Base-by-base conservation (phyloP, 2,329 filamentous ascomycete genomes). In the Colletotrichum tabaci region DNA sequence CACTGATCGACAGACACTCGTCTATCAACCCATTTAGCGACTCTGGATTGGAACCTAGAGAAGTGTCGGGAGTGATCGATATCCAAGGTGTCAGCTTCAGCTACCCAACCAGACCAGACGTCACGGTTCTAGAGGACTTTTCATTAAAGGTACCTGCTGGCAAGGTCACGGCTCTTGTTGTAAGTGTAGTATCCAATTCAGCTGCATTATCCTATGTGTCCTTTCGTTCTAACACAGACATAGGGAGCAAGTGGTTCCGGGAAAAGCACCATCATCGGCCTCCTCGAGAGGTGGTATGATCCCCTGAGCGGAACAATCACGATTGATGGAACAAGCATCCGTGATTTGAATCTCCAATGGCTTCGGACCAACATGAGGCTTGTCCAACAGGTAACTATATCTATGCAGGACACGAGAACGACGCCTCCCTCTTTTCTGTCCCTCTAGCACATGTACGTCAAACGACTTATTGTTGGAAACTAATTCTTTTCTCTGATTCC, bases 211-310 rank as follows among this genome's bases (percentile, higher is more conserved):
- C 35, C 77, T 79, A 61, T 23, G 4, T 75, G 79, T 75, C 71
- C 74, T 4, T 74, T 73, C 56, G 77, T 77, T 2, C 61, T 73
- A 12, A 78, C 79, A 53, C 61, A 74, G 6, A 76, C 76, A 60
- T 74, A 81, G 66, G 79, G 79, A 7, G 18, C 91, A 8, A 92
- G 91, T 23, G 91, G 91, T 2, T 91, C 89, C 52, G 91, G 91
- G 26, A 93, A 93, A 77, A 91, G 88, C 74, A 93, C 91, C 0
- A 89, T 93, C 26, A 88, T 93, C n/a, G 90, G 90, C 10, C 83
- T 93, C 15, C 84, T 93, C 4, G 90, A 92, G 77, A 87, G 91
- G 10, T 93, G 93, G 78, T 93, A 93, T 35, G 52, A 72, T 10
- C 67, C 66, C 30, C 7, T 30, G 4, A 70, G 73, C 0, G 80